Evolutionary conservation across 2,329 filamentous ascomycete species (phyloP).

Genomic region (Sarocladium brachiariae): DNA sequence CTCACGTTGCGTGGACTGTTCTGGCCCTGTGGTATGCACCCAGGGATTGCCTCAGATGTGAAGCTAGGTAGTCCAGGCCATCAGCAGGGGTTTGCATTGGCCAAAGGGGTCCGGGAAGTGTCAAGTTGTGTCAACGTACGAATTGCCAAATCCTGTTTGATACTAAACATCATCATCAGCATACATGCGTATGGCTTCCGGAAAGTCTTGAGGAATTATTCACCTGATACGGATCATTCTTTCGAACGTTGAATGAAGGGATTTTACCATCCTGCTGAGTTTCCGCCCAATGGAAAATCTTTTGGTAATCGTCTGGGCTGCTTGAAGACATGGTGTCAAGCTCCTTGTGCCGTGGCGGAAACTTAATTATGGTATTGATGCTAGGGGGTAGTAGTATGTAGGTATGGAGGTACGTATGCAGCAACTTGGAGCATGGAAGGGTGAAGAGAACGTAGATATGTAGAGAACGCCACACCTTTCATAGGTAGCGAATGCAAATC

Average conservation of each 20-base stretch:
- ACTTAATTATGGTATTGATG: too few relatives aligned
- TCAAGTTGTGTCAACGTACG: background rate
- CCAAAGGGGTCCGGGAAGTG: too few relatives aligned
- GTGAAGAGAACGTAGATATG: background rate
- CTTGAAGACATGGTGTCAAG: background rate
- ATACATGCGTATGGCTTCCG: too few relatives aligned
- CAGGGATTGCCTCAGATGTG: slow-evolving; percentile 36
- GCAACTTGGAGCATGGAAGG: background rate
- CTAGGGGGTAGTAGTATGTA: too few relatives aligned
- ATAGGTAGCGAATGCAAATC: background rate
- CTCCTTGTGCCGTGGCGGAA: too few relatives aligned
- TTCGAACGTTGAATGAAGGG: slow-evolving; percentile 41
- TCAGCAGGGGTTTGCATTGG: too few relatives aligned
- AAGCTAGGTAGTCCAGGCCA: slow-evolving; percentile 42
- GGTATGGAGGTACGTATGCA: too few relatives aligned
- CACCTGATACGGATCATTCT: slow-evolving; percentile 36
- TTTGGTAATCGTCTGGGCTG: slow-evolving; percentile 35
- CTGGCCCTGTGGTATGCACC: slow-evolving; percentile 38
- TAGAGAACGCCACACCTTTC: background rate
- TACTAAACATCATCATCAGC: background rate
- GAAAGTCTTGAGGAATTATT: too few relatives aligned
- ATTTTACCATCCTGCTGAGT: slow-evolving; percentile 50
- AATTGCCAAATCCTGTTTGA: slow-evolving; percentile 3
- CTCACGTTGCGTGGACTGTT: slow-evolving; percentile 35
- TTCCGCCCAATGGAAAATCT: slow-evolving; percentile 51